Conservation (phyloP, 345 rosid species). For the Melaleuca quinquenervia region DNA sequence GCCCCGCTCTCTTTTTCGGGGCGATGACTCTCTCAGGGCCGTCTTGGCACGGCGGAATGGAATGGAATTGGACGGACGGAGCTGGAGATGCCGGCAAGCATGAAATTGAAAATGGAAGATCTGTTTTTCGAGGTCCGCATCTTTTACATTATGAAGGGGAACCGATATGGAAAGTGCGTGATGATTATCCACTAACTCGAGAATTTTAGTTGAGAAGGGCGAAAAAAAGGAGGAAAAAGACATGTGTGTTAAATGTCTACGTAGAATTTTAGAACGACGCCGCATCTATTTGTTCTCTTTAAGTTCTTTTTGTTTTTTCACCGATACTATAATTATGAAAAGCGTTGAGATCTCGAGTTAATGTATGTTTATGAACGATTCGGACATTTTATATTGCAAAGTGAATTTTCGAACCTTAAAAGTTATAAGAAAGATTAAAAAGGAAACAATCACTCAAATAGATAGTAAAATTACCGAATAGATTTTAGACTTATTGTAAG, state of each 20-base stretch:
- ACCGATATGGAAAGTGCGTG: rapidly evolving
- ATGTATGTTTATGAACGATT: rapidly evolving
- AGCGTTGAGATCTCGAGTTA: neutral
- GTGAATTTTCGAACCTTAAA: neutral
- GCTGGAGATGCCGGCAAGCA: neutral
- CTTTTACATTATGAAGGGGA: rapidly evolving
- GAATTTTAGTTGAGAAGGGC: neutral
- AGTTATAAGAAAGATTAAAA: neutral
- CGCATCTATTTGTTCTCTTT: rapidly evolving
- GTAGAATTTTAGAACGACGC: neutral
- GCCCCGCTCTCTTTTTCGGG: neutral
- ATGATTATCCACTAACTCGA: neutral
- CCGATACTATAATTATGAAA: neutral
- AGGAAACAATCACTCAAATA: neutral
- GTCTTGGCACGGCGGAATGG: neutral
- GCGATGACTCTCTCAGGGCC: neutral
- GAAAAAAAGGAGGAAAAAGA: neutral
- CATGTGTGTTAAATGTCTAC: neutral
- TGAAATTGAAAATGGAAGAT: neutral
- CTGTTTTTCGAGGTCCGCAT: too few relatives aligned
- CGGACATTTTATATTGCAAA: neutral
- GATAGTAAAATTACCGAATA: rapidly evolving
- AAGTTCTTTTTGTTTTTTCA: neutral
- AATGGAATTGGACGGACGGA: neutral
- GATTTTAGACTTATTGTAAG: neutral